Percentiles rank a stretch among this genome's conserved stretches.
These are phyloP conservation scores for Pulveroboletus sp. DNA, from an alignment of 768 basidiomycete genomes.

Conservation along the genomic window DNA sequence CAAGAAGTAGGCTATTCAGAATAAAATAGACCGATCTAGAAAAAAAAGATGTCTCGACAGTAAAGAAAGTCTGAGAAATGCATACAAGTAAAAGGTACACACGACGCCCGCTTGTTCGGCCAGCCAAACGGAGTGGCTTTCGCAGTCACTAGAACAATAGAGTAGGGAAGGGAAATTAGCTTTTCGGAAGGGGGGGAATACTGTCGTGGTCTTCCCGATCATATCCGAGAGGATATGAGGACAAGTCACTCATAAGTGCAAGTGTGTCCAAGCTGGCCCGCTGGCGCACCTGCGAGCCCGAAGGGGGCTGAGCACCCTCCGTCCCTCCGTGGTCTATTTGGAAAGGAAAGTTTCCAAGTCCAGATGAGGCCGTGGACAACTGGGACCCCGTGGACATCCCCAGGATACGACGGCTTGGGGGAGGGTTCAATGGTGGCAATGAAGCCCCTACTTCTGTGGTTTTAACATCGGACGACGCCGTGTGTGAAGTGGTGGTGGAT, in stretches of 20 bases:
- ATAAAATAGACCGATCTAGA: conserved; percentile 3
- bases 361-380: conserved; percentile 73
- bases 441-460: conserved; percentile 33
- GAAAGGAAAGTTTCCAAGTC: conserved; percentile 85
- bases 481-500: background rate
- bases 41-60: conserved; percentile 4
- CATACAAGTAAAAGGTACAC: conserved; percentile 29
- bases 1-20: background rate
- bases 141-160: conserved; percentile 5
- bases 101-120: conserved; percentile 24
- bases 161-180: conserved; percentile 11
- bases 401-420: conserved; percentile 59
- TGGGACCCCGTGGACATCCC: conserved; percentile 78
- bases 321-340: conserved; percentile 67
- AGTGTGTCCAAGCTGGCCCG: conserved; percentile 85
- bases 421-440: conserved; percentile 37
- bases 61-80: conserved; percentile 15
- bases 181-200: conserved; percentile 25
- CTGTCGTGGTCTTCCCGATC: conserved; percentile 40
- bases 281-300: conserved; percentile 45
- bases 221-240: conserved; percentile 80
- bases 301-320: conserved; percentile 33
- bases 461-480: conserved; percentile 6
- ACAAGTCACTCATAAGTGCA: conserved; percentile 77
- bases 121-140: conserved; percentile 25